These are phyloP conservation scores for Hondaea fermentalgiana DNA, from an alignment of 108 stramenopile species.

Conservation along the genomic window DNA sequence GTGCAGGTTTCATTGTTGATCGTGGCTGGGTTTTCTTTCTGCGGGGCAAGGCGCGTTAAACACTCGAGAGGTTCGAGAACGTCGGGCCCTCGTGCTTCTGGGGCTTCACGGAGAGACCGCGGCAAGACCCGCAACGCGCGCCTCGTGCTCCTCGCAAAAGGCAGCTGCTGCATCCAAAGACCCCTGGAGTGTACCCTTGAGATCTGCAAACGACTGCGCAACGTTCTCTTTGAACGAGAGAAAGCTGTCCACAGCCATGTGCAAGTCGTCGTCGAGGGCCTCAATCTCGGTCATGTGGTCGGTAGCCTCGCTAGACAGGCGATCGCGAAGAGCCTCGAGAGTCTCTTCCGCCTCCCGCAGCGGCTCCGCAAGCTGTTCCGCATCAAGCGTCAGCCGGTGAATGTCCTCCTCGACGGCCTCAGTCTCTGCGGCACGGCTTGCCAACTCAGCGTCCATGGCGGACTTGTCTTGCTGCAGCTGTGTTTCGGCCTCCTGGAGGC, in stretches of 20 bases:
- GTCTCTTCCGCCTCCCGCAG: not conserved
- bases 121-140: not conserved
- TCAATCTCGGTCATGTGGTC: not conserved
- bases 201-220: not conserved
- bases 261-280: not conserved
- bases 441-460: conserved; percentile 20
- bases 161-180: not conserved
- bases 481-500: conserved; percentile 54
- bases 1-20: too few species aligned
- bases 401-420: conserved; percentile 46
- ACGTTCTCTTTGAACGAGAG: not conserved
- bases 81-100: too few species aligned
- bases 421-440: conserved; percentile 35
- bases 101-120: too few species aligned
- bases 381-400: not conserved
- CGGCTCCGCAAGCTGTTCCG: not conserved
- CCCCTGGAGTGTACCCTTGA: not conserved
- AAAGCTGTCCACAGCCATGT: not conserved
- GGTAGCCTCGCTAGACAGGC: not conserved
- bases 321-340: not conserved
- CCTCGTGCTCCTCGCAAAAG: not conserved
- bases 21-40: too few species aligned
- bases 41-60: too few species aligned
- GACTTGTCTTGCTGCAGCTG: conserved; percentile 61
- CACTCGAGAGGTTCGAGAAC: too few species aligned